Conservation (phyloP, 371 early-diverging fungal genomes). For the Zychaea mexicana region DNA sequence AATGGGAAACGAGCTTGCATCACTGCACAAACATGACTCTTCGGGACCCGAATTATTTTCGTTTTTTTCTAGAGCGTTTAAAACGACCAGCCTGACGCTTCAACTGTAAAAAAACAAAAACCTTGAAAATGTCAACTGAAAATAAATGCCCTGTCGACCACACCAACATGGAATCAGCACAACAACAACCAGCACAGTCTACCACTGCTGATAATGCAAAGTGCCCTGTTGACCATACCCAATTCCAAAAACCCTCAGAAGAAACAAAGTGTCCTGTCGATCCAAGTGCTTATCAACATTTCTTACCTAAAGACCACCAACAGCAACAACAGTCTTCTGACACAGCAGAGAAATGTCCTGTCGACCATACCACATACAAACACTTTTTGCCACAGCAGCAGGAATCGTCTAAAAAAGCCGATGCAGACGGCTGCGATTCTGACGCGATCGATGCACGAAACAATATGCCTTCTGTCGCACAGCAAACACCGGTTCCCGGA, state of each 20-base stretch:
- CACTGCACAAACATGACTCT: too few species aligned
- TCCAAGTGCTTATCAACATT: slow-evolving; percentile 56
- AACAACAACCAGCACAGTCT: background rate
- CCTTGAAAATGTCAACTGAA: background rate
- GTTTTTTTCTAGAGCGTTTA: too few species aligned
- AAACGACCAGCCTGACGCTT: too few species aligned
- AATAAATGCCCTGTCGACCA: slow-evolving; percentile 3
- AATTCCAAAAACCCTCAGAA: background rate
- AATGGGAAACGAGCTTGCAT: too few species aligned
- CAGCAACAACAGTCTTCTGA: background rate
- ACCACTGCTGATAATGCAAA: slow-evolving; percentile 3
- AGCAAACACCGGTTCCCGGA: slow-evolving; percentile 58
- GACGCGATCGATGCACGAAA: slow-evolving; percentile 68
- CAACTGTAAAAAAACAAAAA: too few species aligned
- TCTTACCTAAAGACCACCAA: slow-evolving; percentile 34
- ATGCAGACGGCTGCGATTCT: slow-evolving; percentile 40
- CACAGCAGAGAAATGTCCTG: slow-evolving; percentile 44
- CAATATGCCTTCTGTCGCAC: slow-evolving; percentile 75
- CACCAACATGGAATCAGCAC: background rate
- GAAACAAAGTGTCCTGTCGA: slow-evolving; percentile 38
- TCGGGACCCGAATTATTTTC: too few species aligned
- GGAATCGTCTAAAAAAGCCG: too few species aligned
- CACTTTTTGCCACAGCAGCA: slow-evolving; percentile 35
- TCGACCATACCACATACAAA: slow-evolving; percentile 50
- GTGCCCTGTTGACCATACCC: slow-evolving; percentile 38